Evolutionary conservation across 805 yeast genomes (phyloP).

Genomic region (Ogataea parapolymorpha): DNA sequence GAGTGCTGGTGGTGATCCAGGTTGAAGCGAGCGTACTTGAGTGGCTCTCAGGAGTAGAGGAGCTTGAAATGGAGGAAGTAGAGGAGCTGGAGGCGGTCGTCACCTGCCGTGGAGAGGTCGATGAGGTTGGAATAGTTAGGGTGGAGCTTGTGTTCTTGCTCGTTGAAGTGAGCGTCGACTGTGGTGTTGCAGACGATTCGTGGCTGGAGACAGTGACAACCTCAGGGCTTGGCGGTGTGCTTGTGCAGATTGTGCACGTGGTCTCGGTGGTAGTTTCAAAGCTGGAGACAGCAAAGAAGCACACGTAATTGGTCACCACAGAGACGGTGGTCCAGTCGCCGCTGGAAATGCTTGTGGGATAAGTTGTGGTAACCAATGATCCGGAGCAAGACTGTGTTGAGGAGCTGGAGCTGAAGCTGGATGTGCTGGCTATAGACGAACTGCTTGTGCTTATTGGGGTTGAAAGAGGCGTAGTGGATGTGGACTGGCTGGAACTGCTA

Average conservation of each 20-base stretch:
- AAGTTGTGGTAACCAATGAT: neutral
- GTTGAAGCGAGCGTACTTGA: slow-evolving; percentile 1
- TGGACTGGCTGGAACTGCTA: too few relatives aligned
- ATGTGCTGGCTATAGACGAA: neutral
- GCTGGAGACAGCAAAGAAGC: slow-evolving; percentile 2
- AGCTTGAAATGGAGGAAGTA: neutral
- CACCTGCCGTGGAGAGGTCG: neutral
- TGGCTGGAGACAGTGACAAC: too few relatives aligned
- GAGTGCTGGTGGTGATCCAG: slow-evolving; percentile 3
- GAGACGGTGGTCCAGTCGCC: slow-evolving; percentile 1
- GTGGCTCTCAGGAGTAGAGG: neutral
- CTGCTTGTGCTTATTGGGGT: too few relatives aligned
- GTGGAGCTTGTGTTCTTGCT: neutral
- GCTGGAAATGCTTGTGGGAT: slow-evolving; percentile 2
- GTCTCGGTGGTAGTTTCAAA: slow-evolving; percentile 6
- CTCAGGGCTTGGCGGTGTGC: neutral
- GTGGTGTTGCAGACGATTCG: neutral
- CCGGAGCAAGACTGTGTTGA: slow-evolving; percentile 1
- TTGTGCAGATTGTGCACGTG: slow-evolving; percentile 7
- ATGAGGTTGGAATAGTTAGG: neutral
- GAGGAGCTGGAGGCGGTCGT: neutral
- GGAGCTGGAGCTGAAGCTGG: neutral
- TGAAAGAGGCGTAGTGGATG: too few relatives aligned
- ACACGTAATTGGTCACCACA: neutral
- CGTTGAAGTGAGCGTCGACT: neutral